Evolutionary conservation across 495 filamentous ascomycete species (phyloP), one percentile per base, ranked within the genome.

Genomic region (Neurospora sp.): DNA sequence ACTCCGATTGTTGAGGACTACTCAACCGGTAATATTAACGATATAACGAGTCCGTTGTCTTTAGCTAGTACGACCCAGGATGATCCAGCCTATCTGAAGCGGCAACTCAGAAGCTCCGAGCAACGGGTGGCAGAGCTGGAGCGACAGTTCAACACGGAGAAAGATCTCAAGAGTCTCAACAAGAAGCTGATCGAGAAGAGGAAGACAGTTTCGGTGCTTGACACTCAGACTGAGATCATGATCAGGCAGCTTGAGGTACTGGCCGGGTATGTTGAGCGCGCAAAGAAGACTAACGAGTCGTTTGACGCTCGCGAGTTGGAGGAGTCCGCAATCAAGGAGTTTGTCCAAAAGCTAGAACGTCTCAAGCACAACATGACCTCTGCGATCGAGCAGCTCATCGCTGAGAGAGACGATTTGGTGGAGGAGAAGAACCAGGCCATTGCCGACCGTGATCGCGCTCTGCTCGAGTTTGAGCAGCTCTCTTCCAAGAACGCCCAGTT

Each of bases 141-240:
- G 78, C 81, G 84, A n/a, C 84, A 87, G 41, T 86, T 90, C 74
- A 87, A 85, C 74, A 87, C 89, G 18, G 91, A 91, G 22, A 91
- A 91, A 31, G 93, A 94, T 75, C 89, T 97, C 41, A 93, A 94
- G 79, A 91, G 89, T 72, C 87, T 96, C 39, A 94, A 94, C 78
- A 93, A 90, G 53, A 94, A 94, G 77, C 84, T 99, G 14, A 87
- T 91, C 41, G 94, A 98, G 82, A 98, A 98, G 84, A 89, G 96
- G 65, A 97, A 94, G 74, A 98, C 95, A 2, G 94, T 99, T 77
- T 94, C 96, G n/a, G 92, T 94, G 12, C 85, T 99, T 27, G 95
- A 98, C 80, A 93, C 94, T 1, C 92, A 97, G 82, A 91, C 94
- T 37, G 96, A 99, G 81, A 94, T 98, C 75, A 94, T 97, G 78